Evolutionary conservation across 148 eudicot species (phyloP).

Genomic region (Limonium bicolor): DNA sequence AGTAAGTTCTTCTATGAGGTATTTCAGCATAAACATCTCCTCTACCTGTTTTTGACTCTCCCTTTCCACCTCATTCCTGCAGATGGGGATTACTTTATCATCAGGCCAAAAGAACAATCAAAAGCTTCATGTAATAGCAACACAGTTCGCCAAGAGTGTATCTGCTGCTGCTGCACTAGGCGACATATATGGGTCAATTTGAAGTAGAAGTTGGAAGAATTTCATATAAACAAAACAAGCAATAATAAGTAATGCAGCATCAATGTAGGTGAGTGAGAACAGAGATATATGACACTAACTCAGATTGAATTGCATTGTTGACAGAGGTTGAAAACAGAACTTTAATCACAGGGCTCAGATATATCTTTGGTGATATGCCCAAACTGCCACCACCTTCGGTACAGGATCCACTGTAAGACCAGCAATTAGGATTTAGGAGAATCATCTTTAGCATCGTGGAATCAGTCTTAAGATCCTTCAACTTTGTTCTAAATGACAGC

Average conservation of each 20-base stretch:
- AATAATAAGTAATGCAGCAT: neutral
- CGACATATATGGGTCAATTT: no score
- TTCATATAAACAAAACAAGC: neutral
- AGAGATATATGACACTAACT: constrained; percentile 21
- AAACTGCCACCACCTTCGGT: constrained; percentile 17
- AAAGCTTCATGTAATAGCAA: neutral
- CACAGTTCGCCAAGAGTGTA: neutral
- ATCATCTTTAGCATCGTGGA: constrained; percentile 49
- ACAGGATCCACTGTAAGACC: constrained; percentile 50
- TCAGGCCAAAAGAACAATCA: neutral
- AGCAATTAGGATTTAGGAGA: constrained; percentile 70
- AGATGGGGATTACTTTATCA: neutral
- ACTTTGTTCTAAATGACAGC: constrained; percentile 67
- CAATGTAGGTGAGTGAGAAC: neutral
- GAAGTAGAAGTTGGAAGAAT: neutral
- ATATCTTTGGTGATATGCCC: constrained; percentile 27
- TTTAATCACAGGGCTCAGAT: constrained; percentile 56
- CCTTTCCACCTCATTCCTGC: constrained; percentile 42
- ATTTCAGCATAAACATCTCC: constrained; percentile 64
- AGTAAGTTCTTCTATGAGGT: constrained; percentile 32
- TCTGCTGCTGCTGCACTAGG: no score
- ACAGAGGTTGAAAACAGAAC: constrained; percentile 38
- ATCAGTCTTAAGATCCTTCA: constrained; percentile 54
- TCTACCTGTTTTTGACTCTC: constrained; percentile 47
- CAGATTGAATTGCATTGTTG: constrained; percentile 17